Base-by-base conservation (phyloP, 2,329 filamentous ascomycete species). In the Fusarium kyushuense region DNA sequence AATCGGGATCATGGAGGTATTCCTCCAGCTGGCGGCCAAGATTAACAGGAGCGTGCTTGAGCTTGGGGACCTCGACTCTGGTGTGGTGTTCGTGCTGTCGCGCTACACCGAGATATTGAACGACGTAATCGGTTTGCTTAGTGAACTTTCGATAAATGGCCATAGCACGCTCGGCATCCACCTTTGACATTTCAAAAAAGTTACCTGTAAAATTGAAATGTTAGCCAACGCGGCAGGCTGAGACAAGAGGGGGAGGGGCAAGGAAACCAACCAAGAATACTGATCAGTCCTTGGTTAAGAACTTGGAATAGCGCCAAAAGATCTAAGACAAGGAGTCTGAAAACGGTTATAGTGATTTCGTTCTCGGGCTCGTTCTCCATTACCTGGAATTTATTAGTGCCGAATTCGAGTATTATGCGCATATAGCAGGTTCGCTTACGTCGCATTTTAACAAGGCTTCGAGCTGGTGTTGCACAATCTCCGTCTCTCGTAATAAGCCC, bases 121-220 rank as follows among this genome's bases (percentile, higher is more conserved):
- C 95, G 1, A 98, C 95, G 69, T 90, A 89, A 72, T 98, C 94
- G 9, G 96, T 99, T 78, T 97, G 94, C 74, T 89, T 91, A 17
- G 93, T 93, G 75, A 99, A 99, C 17, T 86, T 91, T 76, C 94
- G 92, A 81, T 99, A 99, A 65, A 99, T 95, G 63, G 89, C 87
- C 81, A 99, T 89, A 58, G 96, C 94, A 67, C 94, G 88, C 78
- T 97, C 93, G 61, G 96, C 96, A 79, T 99, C 96, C 27, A 92
- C 86, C 75, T 92, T 93, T 51, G 96, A 97, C 91, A 99, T 95
- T 81, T 99, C 96, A 74, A 99, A 99, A 79, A 98, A 99, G 79
- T 96, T 93, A 73, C 96, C 94, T 96, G 67, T 25, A 42, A 67
- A 76, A 46, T 53, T 55, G 57, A 49, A 19, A 23, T 35, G 54